A percentile compares a stretch with the other conserved stretches of the same genome.
Evolutionary conservation across 495 filamentous ascomycete genomes (phyloP).

Genomic region (Durotheca rogersii): DNA sequence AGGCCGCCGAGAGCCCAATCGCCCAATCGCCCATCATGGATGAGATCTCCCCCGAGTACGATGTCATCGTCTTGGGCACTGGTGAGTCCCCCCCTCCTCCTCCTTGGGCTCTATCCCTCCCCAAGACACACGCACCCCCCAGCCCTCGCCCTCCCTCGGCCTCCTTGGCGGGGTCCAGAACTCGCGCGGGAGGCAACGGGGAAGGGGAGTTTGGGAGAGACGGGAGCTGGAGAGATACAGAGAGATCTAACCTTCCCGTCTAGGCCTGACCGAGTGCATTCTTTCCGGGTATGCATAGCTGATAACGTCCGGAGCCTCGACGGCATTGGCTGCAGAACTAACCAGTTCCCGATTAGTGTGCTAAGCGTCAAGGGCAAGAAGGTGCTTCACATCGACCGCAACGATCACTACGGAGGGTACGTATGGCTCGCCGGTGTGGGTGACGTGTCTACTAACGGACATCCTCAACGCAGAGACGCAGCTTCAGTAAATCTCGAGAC

Average conservation of each 20-base stretch:
- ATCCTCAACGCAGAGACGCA: conserved; percentile 65
- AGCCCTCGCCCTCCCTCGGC: too few relatives aligned
- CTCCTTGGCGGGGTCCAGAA: conserved; percentile 11
- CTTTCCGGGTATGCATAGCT: conserved; percentile 94
- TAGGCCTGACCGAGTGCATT: conserved; percentile 97
- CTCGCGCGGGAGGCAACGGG: too few relatives aligned
- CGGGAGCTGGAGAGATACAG: too few relatives aligned
- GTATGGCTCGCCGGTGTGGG: conserved; percentile 36
- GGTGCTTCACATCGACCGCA: conserved; percentile 97
- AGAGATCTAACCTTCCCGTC: conserved; percentile 7
- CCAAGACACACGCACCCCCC: too few relatives aligned
- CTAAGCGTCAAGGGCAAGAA: conserved; percentile 99
- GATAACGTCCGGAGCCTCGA: conserved; percentile 13
- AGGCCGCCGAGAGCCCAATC: too few relatives aligned
- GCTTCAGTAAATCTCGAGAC: conserved; percentile 93
- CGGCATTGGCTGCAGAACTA: conserved; percentile 8
- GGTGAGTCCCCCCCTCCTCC: too few relatives aligned
- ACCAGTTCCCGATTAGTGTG: conserved; percentile 60
- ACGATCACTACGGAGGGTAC: conserved; percentile 98
- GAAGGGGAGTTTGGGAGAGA: too few relatives aligned
- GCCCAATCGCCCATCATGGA: conserved; percentile 65
- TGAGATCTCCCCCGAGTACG: conserved; percentile 95
- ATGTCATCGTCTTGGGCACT: conserved; percentile 97
- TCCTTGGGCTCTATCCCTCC: too few relatives aligned
- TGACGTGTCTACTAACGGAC: conserved; percentile 26